Percentiles rank a stretch among this genome's conserved stretches.
These are phyloP conservation scores for Exutisphaerella laricina DNA, from an alignment of 2,329 filamentous ascomycete species.

Conservation along the genomic window DNA sequence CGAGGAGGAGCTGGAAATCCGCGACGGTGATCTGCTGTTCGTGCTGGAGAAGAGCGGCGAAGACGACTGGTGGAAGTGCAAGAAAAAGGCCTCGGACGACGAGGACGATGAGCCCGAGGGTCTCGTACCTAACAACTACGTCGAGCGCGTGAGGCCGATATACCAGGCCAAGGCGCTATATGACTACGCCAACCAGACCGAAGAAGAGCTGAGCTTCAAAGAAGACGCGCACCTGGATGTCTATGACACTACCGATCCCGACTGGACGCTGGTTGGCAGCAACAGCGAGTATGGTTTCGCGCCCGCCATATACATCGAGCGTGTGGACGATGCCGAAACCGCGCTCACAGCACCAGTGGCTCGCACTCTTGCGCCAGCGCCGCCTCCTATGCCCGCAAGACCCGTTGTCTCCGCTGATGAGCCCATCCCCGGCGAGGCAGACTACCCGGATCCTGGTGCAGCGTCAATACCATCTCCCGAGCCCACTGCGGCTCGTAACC, in stretches of 20 bases:
- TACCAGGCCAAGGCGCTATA: slow-evolving; percentile 85
- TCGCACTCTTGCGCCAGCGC: slow-evolving; percentile 19
- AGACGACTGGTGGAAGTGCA: slow-evolving; percentile 95
- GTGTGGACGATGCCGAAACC: slow-evolving; percentile 50
- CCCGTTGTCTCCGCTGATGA: slow-evolving; percentile 34
- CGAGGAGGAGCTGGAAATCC: slow-evolving; percentile 77
- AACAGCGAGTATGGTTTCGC: slow-evolving; percentile 89
- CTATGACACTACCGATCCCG: slow-evolving; percentile 84
- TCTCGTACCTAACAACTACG: slow-evolving; percentile 88
- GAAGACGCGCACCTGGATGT: slow-evolving; percentile 80
- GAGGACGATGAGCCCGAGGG: slow-evolving; percentile 90
- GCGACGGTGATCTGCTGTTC: slow-evolving; percentile 83
- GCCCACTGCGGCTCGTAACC: slow-evolving; percentile 38
- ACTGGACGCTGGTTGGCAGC: slow-evolving; percentile 90
- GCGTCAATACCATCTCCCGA: slow-evolving; percentile 42
- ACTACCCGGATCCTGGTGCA: slow-evolving; percentile 41
- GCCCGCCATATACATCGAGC: slow-evolving; percentile 91
- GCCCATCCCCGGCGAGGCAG: slow-evolving; percentile 36
- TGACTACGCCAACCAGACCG: slow-evolving; percentile 94
- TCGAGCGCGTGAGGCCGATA: slow-evolving; percentile 70
- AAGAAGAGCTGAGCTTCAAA: slow-evolving; percentile 93
- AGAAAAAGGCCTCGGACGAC: slow-evolving; percentile 71
- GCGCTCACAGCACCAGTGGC: slow-evolving; percentile 40
- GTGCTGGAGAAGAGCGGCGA: slow-evolving; percentile 70
- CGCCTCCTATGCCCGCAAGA: slow-evolving; percentile 38